Conservation (phyloP, 768 basidiomycete species). For the Boletus subcaerulescens region DNA sequence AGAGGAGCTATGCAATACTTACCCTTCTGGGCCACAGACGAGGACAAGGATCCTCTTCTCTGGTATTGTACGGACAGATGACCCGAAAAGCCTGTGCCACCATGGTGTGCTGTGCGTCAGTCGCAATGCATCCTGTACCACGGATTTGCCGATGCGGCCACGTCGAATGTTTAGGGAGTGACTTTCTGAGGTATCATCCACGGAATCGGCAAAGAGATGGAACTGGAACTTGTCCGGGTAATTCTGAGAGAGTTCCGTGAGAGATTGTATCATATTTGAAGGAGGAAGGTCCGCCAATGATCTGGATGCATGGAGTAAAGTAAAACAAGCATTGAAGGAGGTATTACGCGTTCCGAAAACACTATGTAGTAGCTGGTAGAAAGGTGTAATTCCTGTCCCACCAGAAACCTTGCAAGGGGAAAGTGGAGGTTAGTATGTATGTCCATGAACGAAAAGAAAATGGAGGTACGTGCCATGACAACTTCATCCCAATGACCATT, state of each 20-base stretch:
- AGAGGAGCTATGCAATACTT: slow-evolving; percentile 25
- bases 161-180: slow-evolving; percentile 30
- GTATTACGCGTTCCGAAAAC: slow-evolving; percentile 38
- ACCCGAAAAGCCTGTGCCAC: slow-evolving; percentile 29
- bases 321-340: slow-evolving; percentile 52
- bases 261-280: slow-evolving; percentile 51
- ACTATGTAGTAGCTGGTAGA: slow-evolving; percentile 69
- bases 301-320: slow-evolving; percentile 69
- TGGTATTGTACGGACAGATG: slow-evolving; percentile 7
- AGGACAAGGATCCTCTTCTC: slow-evolving; percentile 58
- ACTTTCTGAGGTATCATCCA: slow-evolving; percentile 18
- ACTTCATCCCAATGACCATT: slow-evolving; percentile 74
- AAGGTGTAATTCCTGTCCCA: slow-evolving; percentile 85
- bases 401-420: slow-evolving; percentile 68
- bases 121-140: slow-evolving; percentile 43
- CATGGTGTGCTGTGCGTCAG: slow-evolving; percentile 25
- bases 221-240: slow-evolving; percentile 57
- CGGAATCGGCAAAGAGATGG: slow-evolving; percentile 60
- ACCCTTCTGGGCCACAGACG: slow-evolving; percentile 86
- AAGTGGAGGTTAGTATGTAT: neutral
- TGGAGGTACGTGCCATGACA: slow-evolving; percentile 53
- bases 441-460: neutral
- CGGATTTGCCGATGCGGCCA: slow-evolving; percentile 55
- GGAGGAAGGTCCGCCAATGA: slow-evolving; percentile 67
- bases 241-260: slow-evolving; percentile 44